Percentiles rank a stretch among this genome's conserved stretches.
Conservation (phyloP, 2,329 filamentous ascomycete genomes). For the Penicillium janthinellum region DNA sequence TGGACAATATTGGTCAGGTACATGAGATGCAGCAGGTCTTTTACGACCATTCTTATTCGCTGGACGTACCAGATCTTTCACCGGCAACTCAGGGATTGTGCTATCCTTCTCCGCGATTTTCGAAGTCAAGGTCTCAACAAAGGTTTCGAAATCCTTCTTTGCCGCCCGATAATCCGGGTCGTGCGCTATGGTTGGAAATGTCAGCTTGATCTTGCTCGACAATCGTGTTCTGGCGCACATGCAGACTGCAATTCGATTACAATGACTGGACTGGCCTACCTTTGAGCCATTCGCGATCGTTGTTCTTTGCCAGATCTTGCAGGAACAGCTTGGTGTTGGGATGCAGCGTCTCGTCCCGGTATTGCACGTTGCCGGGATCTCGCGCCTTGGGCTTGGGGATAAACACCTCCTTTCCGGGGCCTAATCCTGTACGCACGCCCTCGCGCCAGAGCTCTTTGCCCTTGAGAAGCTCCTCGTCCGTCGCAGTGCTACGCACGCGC, state of each 20-base stretch:
- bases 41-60: neutral
- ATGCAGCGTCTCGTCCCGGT: conserved; percentile 60
- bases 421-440: conserved; percentile 57
- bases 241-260: neutral
- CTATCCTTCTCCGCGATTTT: conserved; percentile 72
- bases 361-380: conserved; percentile 60
- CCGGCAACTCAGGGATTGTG: conserved; percentile 81
- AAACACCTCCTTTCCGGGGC: conserved; percentile 62
- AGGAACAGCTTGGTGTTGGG: conserved; percentile 66
- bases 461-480: conserved; percentile 24
- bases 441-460: conserved; percentile 58
- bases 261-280: conserved; percentile 41
- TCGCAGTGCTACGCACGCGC: conserved; percentile 5
- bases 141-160: conserved; percentile 78
- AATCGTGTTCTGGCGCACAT: neutral
- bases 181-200: conserved; percentile 58
- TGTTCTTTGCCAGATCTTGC: conserved; percentile 60
- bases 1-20: conserved; percentile 28
- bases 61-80: conserved; percentile 70
- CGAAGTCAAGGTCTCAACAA: conserved; percentile 71
- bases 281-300: conserved; percentile 66
- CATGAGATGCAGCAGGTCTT: neutral
- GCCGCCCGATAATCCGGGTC: conserved; percentile 78
- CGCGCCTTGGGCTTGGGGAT: conserved; percentile 66
- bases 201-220: conserved; percentile 7